Conservation (phyloP, 257 asterid genomes). For the Solanum infundibuliforme region DNA sequence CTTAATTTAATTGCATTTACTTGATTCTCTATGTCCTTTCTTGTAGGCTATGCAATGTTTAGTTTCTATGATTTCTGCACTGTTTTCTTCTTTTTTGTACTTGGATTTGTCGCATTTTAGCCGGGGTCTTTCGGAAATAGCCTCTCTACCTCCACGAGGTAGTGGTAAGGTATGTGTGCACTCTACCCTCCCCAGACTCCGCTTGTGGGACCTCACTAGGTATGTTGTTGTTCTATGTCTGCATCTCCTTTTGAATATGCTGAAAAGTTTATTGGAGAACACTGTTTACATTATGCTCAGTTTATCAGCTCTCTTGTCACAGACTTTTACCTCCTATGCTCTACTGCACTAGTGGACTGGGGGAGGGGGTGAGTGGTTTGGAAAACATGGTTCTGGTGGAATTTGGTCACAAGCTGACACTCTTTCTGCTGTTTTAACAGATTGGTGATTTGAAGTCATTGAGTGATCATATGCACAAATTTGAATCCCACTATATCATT, state of each 20-base stretch:
- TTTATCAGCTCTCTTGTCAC: neutral
- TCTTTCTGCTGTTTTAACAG: constrained; percentile 26
- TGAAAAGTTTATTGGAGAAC: neutral
- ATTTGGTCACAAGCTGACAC: neutral
- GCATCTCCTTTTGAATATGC: neutral
- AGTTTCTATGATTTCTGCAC: neutral
- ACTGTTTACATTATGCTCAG: neutral
- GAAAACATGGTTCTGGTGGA: neutral
- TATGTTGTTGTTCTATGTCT: neutral
- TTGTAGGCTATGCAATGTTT: neutral
- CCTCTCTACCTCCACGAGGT: neutral
- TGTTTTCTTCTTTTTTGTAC: neutral
- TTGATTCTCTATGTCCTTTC: neutral
- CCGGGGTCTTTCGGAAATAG: neutral
- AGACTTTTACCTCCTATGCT: neutral
- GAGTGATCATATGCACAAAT: constrained; percentile 71
- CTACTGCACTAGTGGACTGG: neutral
- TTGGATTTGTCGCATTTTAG: neutral
- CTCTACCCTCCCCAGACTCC: neutral
- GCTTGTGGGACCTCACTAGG: neutral
- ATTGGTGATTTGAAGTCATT: constrained; percentile 67
- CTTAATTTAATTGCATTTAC: neutral
- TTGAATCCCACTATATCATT: constrained; percentile 76
- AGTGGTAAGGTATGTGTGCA: neutral
- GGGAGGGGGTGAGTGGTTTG: neutral